Evolutionary conservation across 225 moss, liverwort and hornwort species (phyloP).

Genomic region (Polytrichum formosum): DNA sequence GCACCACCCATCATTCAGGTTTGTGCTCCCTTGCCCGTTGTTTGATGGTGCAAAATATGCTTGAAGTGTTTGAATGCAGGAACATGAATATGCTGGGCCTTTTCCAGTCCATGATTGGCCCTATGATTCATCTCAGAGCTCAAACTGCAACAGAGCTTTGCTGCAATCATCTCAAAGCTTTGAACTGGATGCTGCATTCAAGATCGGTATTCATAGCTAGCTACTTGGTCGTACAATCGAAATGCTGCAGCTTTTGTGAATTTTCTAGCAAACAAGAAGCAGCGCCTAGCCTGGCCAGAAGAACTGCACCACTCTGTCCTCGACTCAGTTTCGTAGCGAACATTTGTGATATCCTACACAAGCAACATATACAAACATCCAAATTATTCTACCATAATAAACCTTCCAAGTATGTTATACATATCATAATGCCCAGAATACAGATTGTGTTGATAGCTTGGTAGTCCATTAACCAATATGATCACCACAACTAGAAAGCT

Average conservation of each 20-base stretch:
- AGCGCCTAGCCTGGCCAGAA: constrained; percentile 61
- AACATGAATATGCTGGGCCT: too few relatives aligned
- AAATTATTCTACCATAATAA: too few relatives aligned
- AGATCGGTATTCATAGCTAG: constrained; percentile 54
- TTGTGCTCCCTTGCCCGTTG: background rate
- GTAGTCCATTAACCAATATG: too few relatives aligned
- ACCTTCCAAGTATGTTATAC: too few relatives aligned
- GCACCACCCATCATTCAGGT: background rate
- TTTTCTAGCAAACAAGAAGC: constrained; percentile 90
- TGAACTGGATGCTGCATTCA: background rate
- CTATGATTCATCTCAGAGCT: background rate
- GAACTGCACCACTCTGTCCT: constrained; percentile 87
- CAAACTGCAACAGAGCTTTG: background rate
- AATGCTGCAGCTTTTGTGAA: constrained; percentile 72
- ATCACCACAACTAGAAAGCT: too few relatives aligned
- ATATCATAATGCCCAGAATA: too few relatives aligned
- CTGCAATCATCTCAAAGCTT: background rate
- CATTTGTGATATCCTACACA: constrained; percentile 49
- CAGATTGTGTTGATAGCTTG: too few relatives aligned
- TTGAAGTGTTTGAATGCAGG: background rate
- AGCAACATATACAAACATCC: background rate
- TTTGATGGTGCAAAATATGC: background rate
- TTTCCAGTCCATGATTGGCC: background rate
- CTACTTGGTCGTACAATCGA: constrained; percentile 53
- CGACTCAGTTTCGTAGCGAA: constrained; percentile 65